phyloP scores from a whole-genome alignment of 345 rosid species.

The Linum usitatissimum region DNA sequence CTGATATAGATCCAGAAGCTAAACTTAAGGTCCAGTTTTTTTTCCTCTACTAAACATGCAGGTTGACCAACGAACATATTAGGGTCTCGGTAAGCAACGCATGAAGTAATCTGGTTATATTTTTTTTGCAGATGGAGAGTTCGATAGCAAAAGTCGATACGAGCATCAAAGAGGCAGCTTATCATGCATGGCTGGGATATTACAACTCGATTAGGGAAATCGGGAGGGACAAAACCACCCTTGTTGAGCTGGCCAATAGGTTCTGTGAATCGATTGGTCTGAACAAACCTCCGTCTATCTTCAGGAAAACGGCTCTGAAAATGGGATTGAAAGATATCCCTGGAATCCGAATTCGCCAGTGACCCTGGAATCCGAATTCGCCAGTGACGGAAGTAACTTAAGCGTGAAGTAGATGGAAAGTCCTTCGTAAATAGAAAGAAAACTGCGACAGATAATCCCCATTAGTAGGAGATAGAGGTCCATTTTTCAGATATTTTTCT shows the following conservation, averaged over 20 bases:
- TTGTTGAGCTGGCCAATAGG: conserved; percentile 66
- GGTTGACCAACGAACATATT: neutral
- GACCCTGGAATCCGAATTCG: conserved; percentile 44
- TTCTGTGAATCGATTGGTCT: conserved; percentile 77
- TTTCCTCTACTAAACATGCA: conserved; percentile 6
- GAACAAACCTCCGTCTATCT: conserved; percentile 61
- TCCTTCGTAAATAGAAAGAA: too few relatives aligned
- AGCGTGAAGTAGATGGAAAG: too few relatives aligned
- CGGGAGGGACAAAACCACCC: conserved; percentile 77
- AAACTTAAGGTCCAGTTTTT: conserved; percentile 44
- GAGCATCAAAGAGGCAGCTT: conserved; percentile 84
- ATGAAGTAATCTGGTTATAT: conserved; percentile 3
- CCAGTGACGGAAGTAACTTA: too few relatives aligned
- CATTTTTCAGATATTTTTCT: too few relatives aligned
- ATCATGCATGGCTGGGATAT: conserved; percentile 94
- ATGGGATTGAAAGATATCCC: conserved; percentile 89
- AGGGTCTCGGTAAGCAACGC: conserved; percentile 1
- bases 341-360: conserved; percentile 47
- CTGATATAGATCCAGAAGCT: conserved; percentile 40
- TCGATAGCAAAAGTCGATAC: conserved; percentile 63
- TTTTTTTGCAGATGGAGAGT: conserved; percentile 44
- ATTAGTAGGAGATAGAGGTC: too few relatives aligned
- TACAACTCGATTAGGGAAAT: conserved; percentile 78
- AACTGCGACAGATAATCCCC: too few relatives aligned
- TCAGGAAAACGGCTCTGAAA: conserved; percentile 75